Percentiles rank a stretch among this genome's conserved stretches.
phyloP scores from a whole-genome alignment of 2,329 filamentous ascomycete species.

The Aspergillus spinulosporus region DNA sequence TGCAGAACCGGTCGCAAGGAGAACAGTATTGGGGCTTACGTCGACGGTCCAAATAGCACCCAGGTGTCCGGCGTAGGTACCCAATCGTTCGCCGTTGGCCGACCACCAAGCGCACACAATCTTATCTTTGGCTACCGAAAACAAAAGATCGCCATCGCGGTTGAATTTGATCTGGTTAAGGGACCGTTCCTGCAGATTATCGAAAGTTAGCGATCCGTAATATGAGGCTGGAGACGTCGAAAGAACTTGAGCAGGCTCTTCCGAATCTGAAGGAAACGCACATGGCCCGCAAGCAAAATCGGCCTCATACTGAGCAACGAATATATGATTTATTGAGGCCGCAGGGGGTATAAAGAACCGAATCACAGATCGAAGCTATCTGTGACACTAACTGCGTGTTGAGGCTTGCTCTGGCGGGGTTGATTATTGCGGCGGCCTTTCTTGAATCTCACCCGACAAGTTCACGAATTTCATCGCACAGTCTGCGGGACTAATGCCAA shows the following conservation, averaged over 20 bases:
- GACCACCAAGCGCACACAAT: slow-evolving; percentile 96
- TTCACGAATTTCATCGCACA: slow-evolving; percentile 46
- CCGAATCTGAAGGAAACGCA: slow-evolving; percentile 42
- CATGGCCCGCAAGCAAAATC: slow-evolving; percentile 92
- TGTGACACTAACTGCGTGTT: slow-evolving; percentile 23
- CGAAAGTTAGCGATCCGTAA: slow-evolving; percentile 5
- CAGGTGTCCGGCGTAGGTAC: slow-evolving; percentile 94
- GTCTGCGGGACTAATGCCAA: slow-evolving; percentile 37
- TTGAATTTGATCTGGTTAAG: slow-evolving; percentile 96
- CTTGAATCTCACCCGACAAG: slow-evolving; percentile 28
- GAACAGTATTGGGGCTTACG: slow-evolving; percentile 84
- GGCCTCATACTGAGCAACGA: slow-evolving; percentile 75
- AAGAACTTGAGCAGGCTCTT: slow-evolving; percentile 10
- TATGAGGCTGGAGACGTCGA: background rate
- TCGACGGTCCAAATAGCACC: slow-evolving; percentile 99
- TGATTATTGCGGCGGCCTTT: slow-evolving; percentile 23
- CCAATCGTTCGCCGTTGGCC: slow-evolving; percentile 95
- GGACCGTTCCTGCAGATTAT: slow-evolving; percentile 69
- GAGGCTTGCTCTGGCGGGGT: slow-evolving; percentile 31
- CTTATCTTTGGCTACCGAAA: slow-evolving; percentile 95
- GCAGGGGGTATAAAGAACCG: slow-evolving; percentile 15
- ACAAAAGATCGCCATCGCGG: slow-evolving; percentile 92
- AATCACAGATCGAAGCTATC: slow-evolving; percentile 21
- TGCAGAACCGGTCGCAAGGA: slow-evolving; percentile 92
- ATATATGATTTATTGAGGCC: slow-evolving; percentile 24